phyloP scores from a whole-genome alignment of 2,329 filamentous ascomycete species.

The Coniella lustricola region DNA sequence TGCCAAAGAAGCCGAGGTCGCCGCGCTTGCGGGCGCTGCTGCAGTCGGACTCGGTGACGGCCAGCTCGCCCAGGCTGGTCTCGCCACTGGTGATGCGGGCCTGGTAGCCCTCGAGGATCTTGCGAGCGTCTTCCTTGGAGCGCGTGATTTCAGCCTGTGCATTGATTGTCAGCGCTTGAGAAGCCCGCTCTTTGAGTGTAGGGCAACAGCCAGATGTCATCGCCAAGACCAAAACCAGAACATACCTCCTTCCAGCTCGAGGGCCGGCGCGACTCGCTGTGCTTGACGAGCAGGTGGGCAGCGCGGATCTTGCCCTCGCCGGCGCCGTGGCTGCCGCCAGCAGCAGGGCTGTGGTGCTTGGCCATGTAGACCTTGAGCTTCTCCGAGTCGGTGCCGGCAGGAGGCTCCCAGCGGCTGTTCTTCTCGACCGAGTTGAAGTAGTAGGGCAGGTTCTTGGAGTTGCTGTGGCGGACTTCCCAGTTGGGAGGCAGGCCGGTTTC shows the following conservation, averaged over 20 bases:
- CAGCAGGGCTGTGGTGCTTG: slow-evolving; percentile 64
- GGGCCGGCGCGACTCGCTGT: slow-evolving; percentile 77
- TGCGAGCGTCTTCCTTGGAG: slow-evolving; percentile 76
- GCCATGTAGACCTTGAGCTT: slow-evolving; percentile 94
- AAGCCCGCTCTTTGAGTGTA: too few species aligned
- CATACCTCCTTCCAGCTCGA: slow-evolving; percentile 81
- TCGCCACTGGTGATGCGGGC: slow-evolving; percentile 65
- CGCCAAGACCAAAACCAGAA: too few species aligned
- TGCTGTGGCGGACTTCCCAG: slow-evolving; percentile 97
- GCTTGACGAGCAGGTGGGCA: slow-evolving; percentile 90
- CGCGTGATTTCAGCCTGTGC: slow-evolving; percentile 77
- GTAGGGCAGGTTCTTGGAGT: slow-evolving; percentile 97
- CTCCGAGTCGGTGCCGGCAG: slow-evolving; percentile 78
- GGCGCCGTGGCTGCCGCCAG: slow-evolving; percentile 26
- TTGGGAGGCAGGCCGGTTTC: slow-evolving; percentile 75
- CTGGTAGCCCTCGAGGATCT: slow-evolving; percentile 71
- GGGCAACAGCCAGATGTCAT: too few species aligned
- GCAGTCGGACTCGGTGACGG: slow-evolving; percentile 86
- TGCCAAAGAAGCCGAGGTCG: slow-evolving; percentile 90
- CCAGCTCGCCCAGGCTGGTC: slow-evolving; percentile 70
- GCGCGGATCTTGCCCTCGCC: slow-evolving; percentile 75
- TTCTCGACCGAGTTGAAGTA: slow-evolving; percentile 90
- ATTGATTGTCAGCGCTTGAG: too few species aligned
- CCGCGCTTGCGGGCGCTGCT: slow-evolving; percentile 91
- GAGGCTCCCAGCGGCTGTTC: slow-evolving; percentile 93